These are phyloP conservation scores for Paraconiothyrium sp. DNA, from an alignment of 2,329 filamentous ascomycete species.

Conservation along the genomic window DNA sequence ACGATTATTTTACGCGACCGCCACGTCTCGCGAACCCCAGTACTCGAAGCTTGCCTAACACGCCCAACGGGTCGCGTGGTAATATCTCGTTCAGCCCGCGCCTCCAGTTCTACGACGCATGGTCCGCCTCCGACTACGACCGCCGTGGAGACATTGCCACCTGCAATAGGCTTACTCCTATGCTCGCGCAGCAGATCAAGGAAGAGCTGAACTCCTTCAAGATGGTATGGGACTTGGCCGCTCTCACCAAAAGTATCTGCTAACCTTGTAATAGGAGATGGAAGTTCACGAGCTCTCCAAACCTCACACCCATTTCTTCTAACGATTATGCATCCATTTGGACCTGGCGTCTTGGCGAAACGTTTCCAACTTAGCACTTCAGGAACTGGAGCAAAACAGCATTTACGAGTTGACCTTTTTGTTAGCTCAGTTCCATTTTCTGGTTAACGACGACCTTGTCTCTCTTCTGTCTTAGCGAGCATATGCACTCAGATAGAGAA, in stretches of 20 bases:
- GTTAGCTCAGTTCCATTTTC: slow-evolving; percentile 51
- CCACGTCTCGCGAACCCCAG: slow-evolving; percentile 75
- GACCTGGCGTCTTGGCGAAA: slow-evolving; percentile 55
- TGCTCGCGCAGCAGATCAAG: slow-evolving; percentile 98
- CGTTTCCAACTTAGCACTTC: slow-evolving; percentile 44
- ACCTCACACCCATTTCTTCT: slow-evolving; percentile 99
- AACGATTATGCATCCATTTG: slow-evolving; percentile 61
- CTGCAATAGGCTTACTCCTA: slow-evolving; percentile 95
- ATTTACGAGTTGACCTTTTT: slow-evolving; percentile 50
- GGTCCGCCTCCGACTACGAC: slow-evolving; percentile 95
- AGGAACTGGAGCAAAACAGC: slow-evolving; percentile 49
- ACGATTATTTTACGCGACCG: slow-evolving; percentile 87
- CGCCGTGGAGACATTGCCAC: slow-evolving; percentile 95
- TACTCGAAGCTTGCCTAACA: slow-evolving; percentile 81
- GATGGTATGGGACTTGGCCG: slow-evolving; percentile 73
- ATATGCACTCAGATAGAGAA: slow-evolving; percentile 50
- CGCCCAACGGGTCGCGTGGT: slow-evolving; percentile 72
- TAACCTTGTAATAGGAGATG: slow-evolving; percentile 80
- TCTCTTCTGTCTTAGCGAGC: slow-evolving; percentile 54
- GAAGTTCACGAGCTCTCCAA: slow-evolving; percentile 99
- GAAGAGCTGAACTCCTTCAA: slow-evolving; percentile 99
- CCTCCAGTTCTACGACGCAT: slow-evolving; percentile 95
- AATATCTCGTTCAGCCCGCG: slow-evolving; percentile 85
- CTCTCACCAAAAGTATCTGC: slow-evolving; percentile 26
- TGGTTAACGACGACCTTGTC: slow-evolving; percentile 52